Evolutionary conservation across 495 filamentous ascomycete genomes (phyloP).

Genomic region (Penicillium egyptiacum): DNA sequence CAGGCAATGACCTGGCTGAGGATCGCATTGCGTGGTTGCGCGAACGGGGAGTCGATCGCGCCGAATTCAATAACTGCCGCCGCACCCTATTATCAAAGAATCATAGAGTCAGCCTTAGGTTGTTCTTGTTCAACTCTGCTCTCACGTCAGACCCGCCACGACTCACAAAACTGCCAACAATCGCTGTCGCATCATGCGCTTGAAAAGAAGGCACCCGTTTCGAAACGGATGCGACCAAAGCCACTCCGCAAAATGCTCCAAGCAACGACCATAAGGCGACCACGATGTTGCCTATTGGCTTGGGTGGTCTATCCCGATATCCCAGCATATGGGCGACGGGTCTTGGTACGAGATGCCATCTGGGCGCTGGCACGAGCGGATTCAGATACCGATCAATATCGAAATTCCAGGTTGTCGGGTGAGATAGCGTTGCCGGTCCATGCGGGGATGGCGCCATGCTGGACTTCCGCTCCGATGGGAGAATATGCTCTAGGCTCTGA

Average conservation of each 20-base stretch:
- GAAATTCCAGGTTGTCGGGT: slow-evolving; percentile 48
- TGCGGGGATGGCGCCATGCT: slow-evolving; percentile 14
- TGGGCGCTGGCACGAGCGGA: slow-evolving; percentile 54
- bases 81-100: slow-evolving; percentile 55
- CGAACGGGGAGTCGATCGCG: slow-evolving; percentile 75
- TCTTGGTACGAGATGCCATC: slow-evolving; percentile 40
- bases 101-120: background rate
- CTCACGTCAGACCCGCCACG: background rate
- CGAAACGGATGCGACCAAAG: slow-evolving; percentile 43
- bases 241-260: slow-evolving; percentile 46
- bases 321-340: slow-evolving; percentile 45
- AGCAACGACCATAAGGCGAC: slow-evolving; percentile 45
- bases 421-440: slow-evolving; percentile 10
- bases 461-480: no score
- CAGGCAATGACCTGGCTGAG: slow-evolving; percentile 70
- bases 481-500: background rate
- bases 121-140: background rate
- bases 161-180: slow-evolving; percentile 47
- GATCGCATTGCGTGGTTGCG: slow-evolving; percentile 77
- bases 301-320: slow-evolving; percentile 33
- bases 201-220: slow-evolving; percentile 41
- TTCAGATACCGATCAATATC: slow-evolving; percentile 68
- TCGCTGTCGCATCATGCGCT: slow-evolving; percentile 36
- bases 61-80: slow-evolving; percentile 75
- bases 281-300: slow-evolving; percentile 37